A percentile compares a stretch with the other conserved stretches of the same genome.
Evolutionary conservation across 116 monocot genomes (phyloP).

Genomic region (Zostera marina): DNA sequence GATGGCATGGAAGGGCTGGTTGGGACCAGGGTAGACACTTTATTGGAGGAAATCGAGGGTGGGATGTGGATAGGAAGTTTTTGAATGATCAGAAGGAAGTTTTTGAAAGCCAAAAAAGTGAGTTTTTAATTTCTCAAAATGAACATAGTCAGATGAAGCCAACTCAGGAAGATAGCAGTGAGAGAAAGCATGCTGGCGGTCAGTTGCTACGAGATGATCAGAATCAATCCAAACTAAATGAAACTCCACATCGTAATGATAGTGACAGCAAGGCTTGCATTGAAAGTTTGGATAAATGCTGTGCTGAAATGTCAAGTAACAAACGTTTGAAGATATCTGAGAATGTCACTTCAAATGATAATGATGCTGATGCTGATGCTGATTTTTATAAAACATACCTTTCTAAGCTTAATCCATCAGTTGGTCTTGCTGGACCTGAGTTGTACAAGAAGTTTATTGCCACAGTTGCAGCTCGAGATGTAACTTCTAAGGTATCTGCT

Average conservation of each 20-base stretch:
- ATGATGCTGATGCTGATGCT: constrained; percentile 8
- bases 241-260: constrained; percentile 13
- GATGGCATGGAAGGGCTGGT: constrained; percentile 46
- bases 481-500: neutral
- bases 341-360: constrained; percentile 6
- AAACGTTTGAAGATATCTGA: constrained; percentile 5
- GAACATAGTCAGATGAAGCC: no score
- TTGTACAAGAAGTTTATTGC: constrained; percentile 32
- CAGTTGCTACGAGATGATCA: constrained; percentile 9
- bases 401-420: constrained; percentile 51
- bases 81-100: constrained; percentile 42
- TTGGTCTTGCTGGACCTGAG: constrained; percentile 26
- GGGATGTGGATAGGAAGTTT: constrained; percentile 23
- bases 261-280: neutral
- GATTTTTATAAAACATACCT: constrained; percentile 24
- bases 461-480: constrained; percentile 12
- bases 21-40: constrained; percentile 37
- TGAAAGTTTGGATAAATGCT: constrained; percentile 7
- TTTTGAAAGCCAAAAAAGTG: constrained; percentile 16
- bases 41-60: constrained; percentile 13
- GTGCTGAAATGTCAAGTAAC: constrained; percentile 9
- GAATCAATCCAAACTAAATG: constrained; percentile 9
- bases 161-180: constrained; percentile 12
- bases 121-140: constrained; percentile 5
- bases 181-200: constrained; percentile 10